Percentiles rank a stretch among this genome's conserved stretches.
Conservation (phyloP, 2,329 filamentous ascomycete genomes). For the Penicillium occitanis region DNA sequence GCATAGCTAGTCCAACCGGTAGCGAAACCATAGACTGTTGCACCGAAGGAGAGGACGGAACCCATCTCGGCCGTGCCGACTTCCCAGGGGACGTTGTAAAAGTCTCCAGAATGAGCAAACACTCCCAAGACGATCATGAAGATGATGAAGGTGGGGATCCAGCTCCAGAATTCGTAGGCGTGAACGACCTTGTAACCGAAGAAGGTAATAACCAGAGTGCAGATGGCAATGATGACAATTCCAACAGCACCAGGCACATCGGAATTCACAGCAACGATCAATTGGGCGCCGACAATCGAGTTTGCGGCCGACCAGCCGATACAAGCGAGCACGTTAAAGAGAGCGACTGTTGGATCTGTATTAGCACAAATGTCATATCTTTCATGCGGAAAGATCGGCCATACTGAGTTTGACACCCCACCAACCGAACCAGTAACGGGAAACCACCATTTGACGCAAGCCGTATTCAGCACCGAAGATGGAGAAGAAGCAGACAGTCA, state of each 20-base stretch:
- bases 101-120: constrained; percentile 67
- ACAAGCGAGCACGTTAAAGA: constrained; percentile 69
- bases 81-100: constrained; percentile 61
- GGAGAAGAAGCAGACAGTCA: constrained; percentile 16
- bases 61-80: constrained; percentile 61
- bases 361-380: constrained; percentile 1
- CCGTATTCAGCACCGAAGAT: constrained; percentile 71
- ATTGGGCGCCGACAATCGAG: constrained; percentile 74
- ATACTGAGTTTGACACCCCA: constrained; percentile 66
- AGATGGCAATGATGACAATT: constrained; percentile 69
- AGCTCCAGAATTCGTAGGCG: constrained; percentile 71
- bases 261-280: constrained; percentile 70
- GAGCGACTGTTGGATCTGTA: constrained; percentile 52
- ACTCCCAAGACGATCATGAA: constrained; percentile 69
- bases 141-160: constrained; percentile 70
- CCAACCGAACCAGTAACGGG: constrained; percentile 74
- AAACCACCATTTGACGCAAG: constrained; percentile 77
- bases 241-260: constrained; percentile 69
- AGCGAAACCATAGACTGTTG: constrained; percentile 66
- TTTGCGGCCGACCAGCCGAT: constrained; percentile 77
- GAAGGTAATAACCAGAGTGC: constrained; percentile 68
- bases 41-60: constrained; percentile 63
- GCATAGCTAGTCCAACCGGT: constrained; percentile 74
- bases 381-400: constrained; percentile 27
- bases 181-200: constrained; percentile 77